Conservation (phyloP, 192 early-diverging fungal species). For the Backusella morwellensis region DNA sequence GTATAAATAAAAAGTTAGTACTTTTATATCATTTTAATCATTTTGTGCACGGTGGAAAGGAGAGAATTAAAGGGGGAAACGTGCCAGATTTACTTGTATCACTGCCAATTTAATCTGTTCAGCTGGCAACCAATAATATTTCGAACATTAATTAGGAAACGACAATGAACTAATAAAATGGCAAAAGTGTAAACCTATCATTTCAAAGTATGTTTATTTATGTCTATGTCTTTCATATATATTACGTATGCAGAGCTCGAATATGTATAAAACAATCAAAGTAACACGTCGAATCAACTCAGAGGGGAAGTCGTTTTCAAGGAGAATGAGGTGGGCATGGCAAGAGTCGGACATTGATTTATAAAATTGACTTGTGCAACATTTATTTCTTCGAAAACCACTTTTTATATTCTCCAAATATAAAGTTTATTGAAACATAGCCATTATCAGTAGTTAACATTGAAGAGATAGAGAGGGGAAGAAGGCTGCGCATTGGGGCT, state of each 20-base stretch:
- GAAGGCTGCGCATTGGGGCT: too few species aligned
- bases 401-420: not conserved
- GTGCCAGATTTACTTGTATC: not conserved
- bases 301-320: not conserved
- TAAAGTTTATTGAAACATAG: not conserved
- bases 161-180: not conserved
- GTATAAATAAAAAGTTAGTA: not conserved
- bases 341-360: not conserved
- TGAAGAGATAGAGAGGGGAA: not conserved
- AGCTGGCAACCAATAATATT: slow-evolving; percentile 1
- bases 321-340: not conserved
- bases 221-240: not conserved
- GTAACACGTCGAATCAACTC: not conserved
- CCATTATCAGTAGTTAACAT: not conserved
- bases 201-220: too few species aligned
- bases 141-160: not conserved
- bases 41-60: not conserved
- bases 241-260: not conserved
- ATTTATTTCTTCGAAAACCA: not conserved
- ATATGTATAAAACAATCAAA: not conserved
- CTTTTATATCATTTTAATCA: slow-evolving; percentile 6
- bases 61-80: not conserved
- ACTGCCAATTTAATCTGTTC: not conserved
- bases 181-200: not conserved
- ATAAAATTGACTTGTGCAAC: slow-evolving; percentile 4